Evolutionary conservation across 163 green algal species (phyloP).

Genomic region (Coccomyxa subellipsoidea): DNA sequence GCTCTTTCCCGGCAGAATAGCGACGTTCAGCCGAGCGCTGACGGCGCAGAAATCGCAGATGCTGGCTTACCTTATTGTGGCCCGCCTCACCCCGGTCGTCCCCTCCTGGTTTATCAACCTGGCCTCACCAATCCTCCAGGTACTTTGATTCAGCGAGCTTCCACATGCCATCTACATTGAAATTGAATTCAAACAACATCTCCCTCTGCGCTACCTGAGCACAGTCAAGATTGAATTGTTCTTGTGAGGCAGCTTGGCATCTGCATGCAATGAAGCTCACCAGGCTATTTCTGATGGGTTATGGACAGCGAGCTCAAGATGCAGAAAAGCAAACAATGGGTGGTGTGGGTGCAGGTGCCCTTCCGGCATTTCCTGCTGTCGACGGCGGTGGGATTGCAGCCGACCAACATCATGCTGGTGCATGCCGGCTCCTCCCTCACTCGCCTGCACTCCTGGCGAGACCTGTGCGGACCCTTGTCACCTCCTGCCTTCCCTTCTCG

Average conservation of each 20-base stretch:
- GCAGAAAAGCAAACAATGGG: background rate
- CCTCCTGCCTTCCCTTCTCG: background rate
- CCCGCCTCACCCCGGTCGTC: background rate
- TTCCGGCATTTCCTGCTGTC: constrained; percentile 17
- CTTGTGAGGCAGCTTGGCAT: no score
- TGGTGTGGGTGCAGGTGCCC: constrained; percentile 5
- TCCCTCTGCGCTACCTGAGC: no score
- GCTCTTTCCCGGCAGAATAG: constrained; percentile 15
- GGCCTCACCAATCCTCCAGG: constrained; percentile 12
- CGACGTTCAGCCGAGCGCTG: constrained; percentile 13
- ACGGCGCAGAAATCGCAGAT: constrained; percentile 7
- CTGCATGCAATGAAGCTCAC: no score
- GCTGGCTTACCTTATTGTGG: background rate
- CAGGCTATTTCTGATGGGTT: no score
- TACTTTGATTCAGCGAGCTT: background rate
- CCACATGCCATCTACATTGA: background rate
- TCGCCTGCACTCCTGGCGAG: constrained; percentile 1
- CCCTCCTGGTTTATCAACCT: constrained; percentile 21
- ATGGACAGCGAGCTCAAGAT: no score
- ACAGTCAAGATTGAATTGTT: no score
- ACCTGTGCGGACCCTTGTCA: background rate
- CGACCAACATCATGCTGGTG: constrained; percentile 19
- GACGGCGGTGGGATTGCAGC: constrained; percentile 17
- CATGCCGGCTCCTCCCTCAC: constrained; percentile 14
- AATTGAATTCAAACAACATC: background rate